Conservation (phyloP, 2,329 filamentous ascomycete species). For the Aspergillus versicolor region DNA sequence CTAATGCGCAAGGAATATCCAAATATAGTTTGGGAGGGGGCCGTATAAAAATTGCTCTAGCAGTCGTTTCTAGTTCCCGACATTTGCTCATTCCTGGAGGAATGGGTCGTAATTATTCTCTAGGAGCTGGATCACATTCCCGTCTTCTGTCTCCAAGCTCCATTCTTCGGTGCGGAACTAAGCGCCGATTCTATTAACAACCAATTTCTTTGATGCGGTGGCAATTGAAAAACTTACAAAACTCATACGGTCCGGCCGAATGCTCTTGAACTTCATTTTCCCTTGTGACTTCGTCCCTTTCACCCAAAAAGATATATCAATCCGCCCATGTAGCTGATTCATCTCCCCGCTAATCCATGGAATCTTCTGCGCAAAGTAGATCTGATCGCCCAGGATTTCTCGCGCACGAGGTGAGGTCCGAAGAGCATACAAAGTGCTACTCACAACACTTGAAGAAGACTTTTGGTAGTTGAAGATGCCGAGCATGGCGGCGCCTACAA, state of each 20-base stretch:
- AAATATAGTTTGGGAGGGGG: slow-evolving; percentile 4
- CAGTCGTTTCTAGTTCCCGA: slow-evolving; percentile 28
- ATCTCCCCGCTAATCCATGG: slow-evolving; percentile 85
- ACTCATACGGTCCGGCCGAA: slow-evolving; percentile 64
- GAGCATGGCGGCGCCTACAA: slow-evolving; percentile 69
- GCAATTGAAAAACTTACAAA: slow-evolving; percentile 46
- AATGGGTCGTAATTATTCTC: slow-evolving; percentile 70
- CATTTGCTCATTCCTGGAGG: slow-evolving; percentile 48
- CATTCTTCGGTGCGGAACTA: slow-evolving; percentile 87
- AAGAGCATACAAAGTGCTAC: slow-evolving; percentile 85
- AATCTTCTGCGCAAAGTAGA: slow-evolving; percentile 75
- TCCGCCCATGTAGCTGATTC: slow-evolving; percentile 88
- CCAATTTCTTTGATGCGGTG: background rate
- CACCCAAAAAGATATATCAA: slow-evolving; percentile 84
- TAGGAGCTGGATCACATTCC: slow-evolving; percentile 71
- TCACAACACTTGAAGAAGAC: slow-evolving; percentile 80
- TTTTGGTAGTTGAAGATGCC: slow-evolving; percentile 99
- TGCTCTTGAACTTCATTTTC: slow-evolving; percentile 77
- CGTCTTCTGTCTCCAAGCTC: slow-evolving; percentile 71
- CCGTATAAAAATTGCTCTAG: background rate
- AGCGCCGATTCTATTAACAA: background rate
- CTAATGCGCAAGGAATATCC: slow-evolving; percentile 10
- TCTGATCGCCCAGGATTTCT: slow-evolving; percentile 78
- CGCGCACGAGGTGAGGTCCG: slow-evolving; percentile 75
- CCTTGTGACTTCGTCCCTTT: slow-evolving; percentile 72